These are phyloP conservation scores for Sclerotinia sclerotiorum DNA, from an alignment of 2,329 filamentous ascomycete species.

Conservation along the genomic window DNA sequence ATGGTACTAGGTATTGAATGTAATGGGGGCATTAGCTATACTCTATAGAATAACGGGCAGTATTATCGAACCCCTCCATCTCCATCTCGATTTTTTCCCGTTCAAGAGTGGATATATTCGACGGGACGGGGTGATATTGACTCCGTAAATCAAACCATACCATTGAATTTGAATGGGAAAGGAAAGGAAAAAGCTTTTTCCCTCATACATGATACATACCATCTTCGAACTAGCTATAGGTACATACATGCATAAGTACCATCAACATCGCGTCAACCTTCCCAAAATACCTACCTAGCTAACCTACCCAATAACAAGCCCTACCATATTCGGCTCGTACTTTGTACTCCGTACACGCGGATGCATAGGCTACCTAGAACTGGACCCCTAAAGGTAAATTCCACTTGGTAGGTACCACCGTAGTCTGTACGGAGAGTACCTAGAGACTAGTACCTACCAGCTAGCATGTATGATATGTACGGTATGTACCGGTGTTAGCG, in stretches of 20 bases:
- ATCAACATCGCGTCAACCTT: not conserved
- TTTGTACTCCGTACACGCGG: not conserved
- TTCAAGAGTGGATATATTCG: not conserved
- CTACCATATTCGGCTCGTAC: not conserved
- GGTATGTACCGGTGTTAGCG: slow-evolving; percentile 1
- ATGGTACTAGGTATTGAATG: not conserved
- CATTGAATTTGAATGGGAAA: too few species aligned
- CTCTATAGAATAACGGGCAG: not conserved
- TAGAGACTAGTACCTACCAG: too few species aligned
- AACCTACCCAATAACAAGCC: not conserved
- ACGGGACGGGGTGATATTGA: not conserved
- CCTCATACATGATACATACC: not conserved
- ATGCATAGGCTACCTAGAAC: too few species aligned
- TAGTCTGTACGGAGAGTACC: too few species aligned
- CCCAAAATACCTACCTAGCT: not conserved
- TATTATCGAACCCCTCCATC: not conserved
- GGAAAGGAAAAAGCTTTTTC: not conserved
- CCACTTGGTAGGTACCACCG: not conserved
- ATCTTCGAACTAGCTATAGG: not conserved
- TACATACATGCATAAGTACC: not conserved
- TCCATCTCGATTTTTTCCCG: not conserved
- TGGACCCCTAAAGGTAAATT: not conserved
- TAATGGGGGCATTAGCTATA: not conserved
- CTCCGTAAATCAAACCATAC: too few species aligned
- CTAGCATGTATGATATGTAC: not conserved